phyloP scores from a whole-genome alignment of 495 filamentous ascomycete species.

The Aspergillus homomorphus region DNA sequence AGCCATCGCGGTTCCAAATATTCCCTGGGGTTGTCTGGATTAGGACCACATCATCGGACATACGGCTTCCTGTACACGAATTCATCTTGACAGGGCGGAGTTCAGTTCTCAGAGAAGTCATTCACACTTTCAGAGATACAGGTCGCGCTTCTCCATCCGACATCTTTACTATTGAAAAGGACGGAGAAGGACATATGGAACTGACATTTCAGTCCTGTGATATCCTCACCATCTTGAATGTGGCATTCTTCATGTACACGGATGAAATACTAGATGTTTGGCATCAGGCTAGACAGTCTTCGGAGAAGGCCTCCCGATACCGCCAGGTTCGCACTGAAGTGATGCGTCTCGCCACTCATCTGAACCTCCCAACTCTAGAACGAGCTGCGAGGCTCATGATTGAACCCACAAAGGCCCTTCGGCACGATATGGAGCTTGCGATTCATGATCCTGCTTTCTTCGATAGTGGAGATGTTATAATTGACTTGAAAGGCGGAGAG shows the following conservation, averaged over 20 bases:
- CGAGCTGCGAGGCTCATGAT: slow-evolving; percentile 71
- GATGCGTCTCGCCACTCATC: slow-evolving; percentile 68
- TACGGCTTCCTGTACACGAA: slow-evolving; percentile 75
- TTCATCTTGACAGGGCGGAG: slow-evolving; percentile 77
- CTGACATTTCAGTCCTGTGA: slow-evolving; percentile 66
- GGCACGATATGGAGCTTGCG: slow-evolving; percentile 64
- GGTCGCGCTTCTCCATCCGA: slow-evolving; percentile 53
- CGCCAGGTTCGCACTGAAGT: slow-evolving; percentile 77
- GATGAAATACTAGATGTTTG: slow-evolving; percentile 81
- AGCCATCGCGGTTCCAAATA: slow-evolving; percentile 18
- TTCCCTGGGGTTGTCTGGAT: slow-evolving; percentile 42
- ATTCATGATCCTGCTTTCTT: slow-evolving; percentile 66
- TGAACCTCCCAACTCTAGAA: slow-evolving; percentile 68
- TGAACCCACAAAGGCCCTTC: slow-evolving; percentile 57
- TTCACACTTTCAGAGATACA: slow-evolving; percentile 49
- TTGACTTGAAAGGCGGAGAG: slow-evolving; percentile 69
- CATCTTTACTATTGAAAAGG: slow-evolving; percentile 55
- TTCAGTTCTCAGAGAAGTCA: slow-evolving; percentile 57
- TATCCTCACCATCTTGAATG: slow-evolving; percentile 70
- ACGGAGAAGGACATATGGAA: slow-evolving; percentile 45
- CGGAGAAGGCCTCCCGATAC: slow-evolving; percentile 62
- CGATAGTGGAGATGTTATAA: slow-evolving; percentile 66
- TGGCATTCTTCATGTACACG: slow-evolving; percentile 76
- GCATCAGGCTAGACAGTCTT: slow-evolving; percentile 63
- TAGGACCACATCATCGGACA: slow-evolving; percentile 58